phyloP scores from a whole-genome alignment of 345 rosid species.

The Erodium maritimum region DNA sequence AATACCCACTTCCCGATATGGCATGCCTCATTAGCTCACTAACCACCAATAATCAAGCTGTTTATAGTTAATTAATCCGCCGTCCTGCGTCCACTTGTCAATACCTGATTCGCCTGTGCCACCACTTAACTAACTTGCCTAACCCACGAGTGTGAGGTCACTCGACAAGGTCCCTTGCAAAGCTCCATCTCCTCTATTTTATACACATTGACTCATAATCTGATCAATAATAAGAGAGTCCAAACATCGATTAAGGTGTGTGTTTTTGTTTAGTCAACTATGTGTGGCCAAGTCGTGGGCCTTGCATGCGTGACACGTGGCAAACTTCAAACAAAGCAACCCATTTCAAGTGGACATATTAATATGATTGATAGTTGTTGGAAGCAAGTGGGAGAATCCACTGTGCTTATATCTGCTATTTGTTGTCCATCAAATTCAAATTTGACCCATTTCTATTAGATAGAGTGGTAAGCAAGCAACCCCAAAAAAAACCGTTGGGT shows the following conservation, averaged over 20 bases:
- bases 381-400: no score
- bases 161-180: constrained; percentile 18
- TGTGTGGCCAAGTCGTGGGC: constrained; percentile 3
- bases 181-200: constrained; percentile 12
- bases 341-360: no score
- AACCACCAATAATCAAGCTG: no score
- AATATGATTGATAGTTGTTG: no score
- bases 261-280: constrained; percentile 18
- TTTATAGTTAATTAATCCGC: no score
- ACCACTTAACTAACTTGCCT: no score
- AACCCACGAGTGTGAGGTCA: constrained; percentile 16
- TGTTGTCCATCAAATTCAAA: not conserved
- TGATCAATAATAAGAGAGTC: constrained; percentile 2
- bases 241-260: not conserved
- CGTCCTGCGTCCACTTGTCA: constrained; percentile 21
- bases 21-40: no score
- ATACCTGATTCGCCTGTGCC: constrained; percentile 5
- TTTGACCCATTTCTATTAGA: no score
- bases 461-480: no score
- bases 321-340: not conserved
- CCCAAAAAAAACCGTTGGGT: not conserved
- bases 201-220: constrained; percentile 6
- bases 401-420: not conserved
- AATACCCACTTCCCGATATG: no score
- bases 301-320: constrained; percentile 33